These are phyloP conservation scores for Mycena pura DNA, from an alignment of 768 basidiomycete genomes.

Conservation along the genomic window DNA sequence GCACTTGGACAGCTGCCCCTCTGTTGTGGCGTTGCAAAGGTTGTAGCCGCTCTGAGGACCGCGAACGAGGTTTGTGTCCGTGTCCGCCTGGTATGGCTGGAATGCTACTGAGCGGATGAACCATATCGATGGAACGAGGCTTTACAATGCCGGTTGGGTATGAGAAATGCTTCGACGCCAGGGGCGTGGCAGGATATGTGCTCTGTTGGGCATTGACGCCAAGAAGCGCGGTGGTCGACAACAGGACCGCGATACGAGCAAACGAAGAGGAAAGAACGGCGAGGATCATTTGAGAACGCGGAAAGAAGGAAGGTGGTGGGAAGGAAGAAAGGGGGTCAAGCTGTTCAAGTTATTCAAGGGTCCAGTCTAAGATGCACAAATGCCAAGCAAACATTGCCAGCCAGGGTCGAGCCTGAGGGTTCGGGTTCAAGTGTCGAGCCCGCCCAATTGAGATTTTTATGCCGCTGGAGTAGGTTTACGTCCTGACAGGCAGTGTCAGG, in stretches of 20 bases:
- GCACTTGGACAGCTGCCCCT: slow-evolving; percentile 47
- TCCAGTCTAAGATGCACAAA: too few relatives aligned
- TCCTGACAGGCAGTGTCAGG: too few relatives aligned
- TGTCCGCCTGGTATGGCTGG: slow-evolving; percentile 59
- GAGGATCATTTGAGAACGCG: slow-evolving; percentile 45
- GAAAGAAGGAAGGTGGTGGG: not conserved
- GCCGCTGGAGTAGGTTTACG: too few relatives aligned
- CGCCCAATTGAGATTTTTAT: too few relatives aligned
- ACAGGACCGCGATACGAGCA: slow-evolving; percentile 38
- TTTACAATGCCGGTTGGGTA: slow-evolving; percentile 54
- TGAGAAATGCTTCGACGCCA: slow-evolving; percentile 52
- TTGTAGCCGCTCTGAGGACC: slow-evolving; percentile 68
- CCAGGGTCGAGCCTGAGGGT: too few relatives aligned
- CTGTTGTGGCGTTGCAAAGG: slow-evolving; percentile 64
- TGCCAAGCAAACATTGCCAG: too few relatives aligned
- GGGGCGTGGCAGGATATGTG: slow-evolving; percentile 52
- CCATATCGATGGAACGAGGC: not conserved
- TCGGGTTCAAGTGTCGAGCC: too few relatives aligned
- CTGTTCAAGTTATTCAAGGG: too few relatives aligned
- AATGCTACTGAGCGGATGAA: not conserved
- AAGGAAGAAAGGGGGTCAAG: not conserved
- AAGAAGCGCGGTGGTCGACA: slow-evolving; percentile 37
- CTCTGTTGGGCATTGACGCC: slow-evolving; percentile 30
- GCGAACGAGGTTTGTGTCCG: slow-evolving; percentile 45
- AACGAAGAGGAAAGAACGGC: slow-evolving; percentile 48